Evolutionary conservation across 805 yeast species (phyloP), one percentile per base, ranked within the genome.

Genomic region (Yarrowia hollandica): DNA sequence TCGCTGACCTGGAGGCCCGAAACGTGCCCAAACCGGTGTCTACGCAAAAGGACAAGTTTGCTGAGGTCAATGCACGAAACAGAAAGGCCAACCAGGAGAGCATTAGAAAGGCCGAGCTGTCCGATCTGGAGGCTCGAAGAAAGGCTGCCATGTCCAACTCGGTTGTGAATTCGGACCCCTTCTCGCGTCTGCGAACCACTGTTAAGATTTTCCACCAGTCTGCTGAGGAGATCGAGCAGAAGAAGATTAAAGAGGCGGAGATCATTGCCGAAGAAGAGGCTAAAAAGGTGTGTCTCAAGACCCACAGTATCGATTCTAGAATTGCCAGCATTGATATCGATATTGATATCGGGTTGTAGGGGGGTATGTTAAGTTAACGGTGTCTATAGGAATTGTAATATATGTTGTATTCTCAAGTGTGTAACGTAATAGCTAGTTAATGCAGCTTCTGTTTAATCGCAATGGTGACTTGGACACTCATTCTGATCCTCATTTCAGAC

Each of bases 161-260:
- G 64, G 64, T 77, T 60, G 75, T 65, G 39, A 73, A 73, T 60
- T 77, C 81, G 58, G 82, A 94, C 74, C 98, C 99, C 19, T 94
- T 94, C 72, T 82, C 87, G 64, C 83, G 98, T 71, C 80, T 94
- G 68, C 86, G 88, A 70, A 92, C 98, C 1, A 86, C 84, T 62
- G 88, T 97, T 0, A 82, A 88, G 67, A 82, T 89, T 62, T 92
- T 89, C 72, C 90, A 90, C 60, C 67, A 67, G 57, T 63, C 72
- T 56, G 75, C 77, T 46, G 80, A 64, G 31, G 59, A 42, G 71
- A 60, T 74, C 78, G 46, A 82, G 79, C 62, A 80, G 78, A 62
- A 85, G 79, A 41, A 62, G 5, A 44, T 59, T 8, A 62, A 60
- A 15, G 62, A 61, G 35, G 58, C 42, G 15, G 58, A 23, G 39